These are phyloP conservation scores for Apiotrichum veenhuisii DNA, from an alignment of 1,284 basidiomycete genomes.

Conservation along the genomic window DNA sequence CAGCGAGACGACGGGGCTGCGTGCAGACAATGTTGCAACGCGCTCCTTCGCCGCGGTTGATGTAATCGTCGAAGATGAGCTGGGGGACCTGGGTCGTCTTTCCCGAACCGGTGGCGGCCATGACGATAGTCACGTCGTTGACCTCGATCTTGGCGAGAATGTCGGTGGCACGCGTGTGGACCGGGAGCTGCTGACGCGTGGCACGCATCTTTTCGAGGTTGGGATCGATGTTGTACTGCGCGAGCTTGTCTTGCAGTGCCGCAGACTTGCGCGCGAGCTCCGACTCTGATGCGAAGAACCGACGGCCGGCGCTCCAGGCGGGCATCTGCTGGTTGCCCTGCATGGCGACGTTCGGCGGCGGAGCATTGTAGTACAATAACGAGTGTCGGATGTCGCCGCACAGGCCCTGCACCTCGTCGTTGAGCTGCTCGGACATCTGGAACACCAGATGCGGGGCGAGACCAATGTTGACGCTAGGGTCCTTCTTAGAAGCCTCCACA, in stretches of 20 bases:
- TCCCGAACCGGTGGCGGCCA: slow-evolving; percentile 93
- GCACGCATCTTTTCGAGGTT: slow-evolving; percentile 64
- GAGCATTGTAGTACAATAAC: slow-evolving; percentile 53
- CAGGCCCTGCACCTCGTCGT: slow-evolving; percentile 70
- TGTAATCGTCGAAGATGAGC: slow-evolving; percentile 81
- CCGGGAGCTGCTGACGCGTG: slow-evolving; percentile 66
- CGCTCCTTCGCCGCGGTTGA: slow-evolving; percentile 72
- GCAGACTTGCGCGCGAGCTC: slow-evolving; percentile 59
- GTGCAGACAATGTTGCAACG: slow-evolving; percentile 90
- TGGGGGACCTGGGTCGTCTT: slow-evolving; percentile 97
- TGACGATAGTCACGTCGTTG: slow-evolving; percentile 85
- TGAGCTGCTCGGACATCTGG: slow-evolving; percentile 63
- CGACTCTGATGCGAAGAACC: slow-evolving; percentile 26
- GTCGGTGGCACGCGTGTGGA: slow-evolving; percentile 63
- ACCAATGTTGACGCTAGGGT: slow-evolving; percentile 51
- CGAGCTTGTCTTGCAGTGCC: slow-evolving; percentile 57
- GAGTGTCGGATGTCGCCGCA: slow-evolving; percentile 64
- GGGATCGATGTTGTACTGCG: slow-evolving; percentile 64
- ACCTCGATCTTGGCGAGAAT: slow-evolving; percentile 67
- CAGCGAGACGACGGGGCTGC: slow-evolving; percentile 87
- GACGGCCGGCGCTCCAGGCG: slow-evolving; percentile 28
- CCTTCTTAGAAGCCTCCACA: slow-evolving; percentile 36
- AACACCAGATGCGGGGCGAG: slow-evolving; percentile 70
- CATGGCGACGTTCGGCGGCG: slow-evolving; percentile 29
- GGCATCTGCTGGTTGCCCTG: slow-evolving; percentile 25